Conservation (phyloP, 768 basidiomycete genomes). For the Austroboletus festivus region DNA sequence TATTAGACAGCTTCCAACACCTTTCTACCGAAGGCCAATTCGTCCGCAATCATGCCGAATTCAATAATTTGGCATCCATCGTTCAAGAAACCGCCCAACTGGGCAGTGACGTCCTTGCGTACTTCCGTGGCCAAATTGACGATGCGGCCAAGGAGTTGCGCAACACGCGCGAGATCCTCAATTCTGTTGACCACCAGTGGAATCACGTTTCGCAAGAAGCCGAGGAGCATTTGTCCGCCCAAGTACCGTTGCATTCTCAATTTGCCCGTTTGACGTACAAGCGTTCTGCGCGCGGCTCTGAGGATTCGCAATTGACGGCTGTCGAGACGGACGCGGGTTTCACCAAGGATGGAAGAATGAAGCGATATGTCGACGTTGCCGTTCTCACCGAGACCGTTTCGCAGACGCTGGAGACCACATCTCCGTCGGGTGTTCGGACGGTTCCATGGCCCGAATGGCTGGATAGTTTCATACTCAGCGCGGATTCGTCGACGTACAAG, state of each 20-base stretch:
- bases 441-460: conserved; percentile 42
- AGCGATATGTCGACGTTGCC: conserved; percentile 15
- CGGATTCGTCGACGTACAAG: conserved; percentile 37
- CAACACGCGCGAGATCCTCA: conserved; percentile 43
- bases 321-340: conserved; percentile 30
- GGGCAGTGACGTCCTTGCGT: conserved; percentile 43
- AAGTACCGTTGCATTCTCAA: conserved; percentile 4
- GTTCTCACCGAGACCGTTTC: conserved; percentile 19
- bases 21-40: conserved; percentile 45
- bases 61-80: conserved; percentile 43
- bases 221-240: conserved; percentile 37
- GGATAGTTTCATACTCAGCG: conserved; percentile 34
- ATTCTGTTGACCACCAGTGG: conserved; percentile 43
- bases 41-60: conserved; percentile 34
- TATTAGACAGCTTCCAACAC: conserved; percentile 53
- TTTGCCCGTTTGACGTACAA: conserved; percentile 24
- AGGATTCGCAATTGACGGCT: conserved; percentile 59
- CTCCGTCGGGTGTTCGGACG: conserved; percentile 23
- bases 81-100: conserved; percentile 48
- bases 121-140: conserved; percentile 52
- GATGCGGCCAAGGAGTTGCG: conserved; percentile 50
- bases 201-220: conserved; percentile 43
- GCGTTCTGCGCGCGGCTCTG: conserved; percentile 55
- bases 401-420: conserved; percentile 16
- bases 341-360: conserved; percentile 16